phyloP scores from a whole-genome alignment of 2,329 filamentous ascomycete genomes.

The Alternaria sp. region DNA sequence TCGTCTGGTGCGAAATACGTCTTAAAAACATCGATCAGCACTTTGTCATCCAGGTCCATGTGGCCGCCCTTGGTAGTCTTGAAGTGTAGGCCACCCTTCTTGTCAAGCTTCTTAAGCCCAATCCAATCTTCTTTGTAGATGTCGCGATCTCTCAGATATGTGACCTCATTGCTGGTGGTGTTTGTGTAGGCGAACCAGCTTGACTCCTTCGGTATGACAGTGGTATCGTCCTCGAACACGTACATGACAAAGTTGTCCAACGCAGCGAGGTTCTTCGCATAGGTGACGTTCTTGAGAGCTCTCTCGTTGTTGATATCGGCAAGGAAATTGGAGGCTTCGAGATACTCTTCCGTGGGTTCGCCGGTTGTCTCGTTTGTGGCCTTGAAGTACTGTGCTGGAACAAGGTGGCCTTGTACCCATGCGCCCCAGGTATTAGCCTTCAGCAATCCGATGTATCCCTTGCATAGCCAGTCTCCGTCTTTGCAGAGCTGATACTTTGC shows the following conservation, averaged over 20 bases:
- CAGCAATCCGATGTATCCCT: constrained; percentile 78
- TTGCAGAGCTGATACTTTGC: constrained; percentile 79
- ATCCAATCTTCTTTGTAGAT: constrained; percentile 95
- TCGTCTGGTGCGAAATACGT: constrained; percentile 67
- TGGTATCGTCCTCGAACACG: constrained; percentile 84
- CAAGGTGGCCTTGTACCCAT: constrained; percentile 79
- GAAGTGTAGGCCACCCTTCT: constrained; percentile 81
- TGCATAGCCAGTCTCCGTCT: constrained; percentile 78
- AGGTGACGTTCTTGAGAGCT: constrained; percentile 73
- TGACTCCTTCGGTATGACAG: constrained; percentile 88
- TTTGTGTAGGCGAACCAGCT: constrained; percentile 87
- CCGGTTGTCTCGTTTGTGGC: constrained; percentile 68
- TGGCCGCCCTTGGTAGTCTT: constrained; percentile 76
- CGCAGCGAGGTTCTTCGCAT: constrained; percentile 72
- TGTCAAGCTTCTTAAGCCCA: constrained; percentile 79
- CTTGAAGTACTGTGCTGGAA: constrained; percentile 95
- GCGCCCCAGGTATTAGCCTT: constrained; percentile 80
- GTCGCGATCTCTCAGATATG: constrained; percentile 70
- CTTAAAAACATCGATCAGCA: constrained; percentile 71
- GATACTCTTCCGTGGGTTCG: constrained; percentile 67
- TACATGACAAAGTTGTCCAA: constrained; percentile 87
- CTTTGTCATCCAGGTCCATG: constrained; percentile 77
- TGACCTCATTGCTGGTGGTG: constrained; percentile 67
- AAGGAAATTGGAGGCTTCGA: constrained; percentile 84
- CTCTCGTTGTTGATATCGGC: constrained; percentile 98